phyloP scores from a whole-genome alignment of 306 rosid genomes.

The Cicer judaicum region DNA sequence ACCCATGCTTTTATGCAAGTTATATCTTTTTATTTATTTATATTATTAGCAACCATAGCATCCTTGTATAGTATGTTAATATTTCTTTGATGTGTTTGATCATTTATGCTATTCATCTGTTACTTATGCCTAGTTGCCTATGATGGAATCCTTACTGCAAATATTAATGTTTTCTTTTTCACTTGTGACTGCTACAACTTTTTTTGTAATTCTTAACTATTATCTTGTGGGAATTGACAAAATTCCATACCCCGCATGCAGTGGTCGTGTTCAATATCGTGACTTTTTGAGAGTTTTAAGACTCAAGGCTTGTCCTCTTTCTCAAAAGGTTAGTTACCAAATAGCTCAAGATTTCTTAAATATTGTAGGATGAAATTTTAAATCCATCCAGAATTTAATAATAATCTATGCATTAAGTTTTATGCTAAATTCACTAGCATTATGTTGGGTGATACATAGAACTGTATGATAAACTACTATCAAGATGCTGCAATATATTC shows the following conservation, averaged over 20 bases:
- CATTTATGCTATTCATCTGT: constrained; percentile 3
- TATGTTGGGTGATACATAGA: neutral
- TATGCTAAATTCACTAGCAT: constrained; percentile 6
- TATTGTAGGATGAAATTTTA: constrained; percentile 11
- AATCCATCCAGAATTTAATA: constrained; percentile 15
- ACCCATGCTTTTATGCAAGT: constrained; percentile 10
- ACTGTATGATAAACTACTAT: neutral
- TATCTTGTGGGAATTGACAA: constrained; percentile 39
- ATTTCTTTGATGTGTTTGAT: constrained; percentile 4
- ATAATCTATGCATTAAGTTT: neutral
- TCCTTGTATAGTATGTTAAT: neutral
- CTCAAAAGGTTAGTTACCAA: constrained; percentile 73
- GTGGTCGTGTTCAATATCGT: constrained; percentile 75
- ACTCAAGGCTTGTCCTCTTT: constrained; percentile 66
- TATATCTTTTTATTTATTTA: neutral
- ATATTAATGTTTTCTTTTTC: constrained; percentile 6
- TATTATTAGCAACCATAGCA: neutral
- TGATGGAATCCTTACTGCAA: constrained; percentile 14
- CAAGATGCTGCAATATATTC: constrained; percentile 26
- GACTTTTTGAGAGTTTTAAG: constrained; percentile 74
- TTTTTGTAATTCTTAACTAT: neutral
- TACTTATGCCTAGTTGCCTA: constrained; percentile 9
- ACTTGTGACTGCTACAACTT: constrained; percentile 7
- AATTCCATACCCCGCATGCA: constrained; percentile 50
- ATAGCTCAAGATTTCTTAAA: constrained; percentile 23